Conservation (phyloP, 2,329 filamentous ascomycete genomes). For the Fusarium verrucosum region DNA sequence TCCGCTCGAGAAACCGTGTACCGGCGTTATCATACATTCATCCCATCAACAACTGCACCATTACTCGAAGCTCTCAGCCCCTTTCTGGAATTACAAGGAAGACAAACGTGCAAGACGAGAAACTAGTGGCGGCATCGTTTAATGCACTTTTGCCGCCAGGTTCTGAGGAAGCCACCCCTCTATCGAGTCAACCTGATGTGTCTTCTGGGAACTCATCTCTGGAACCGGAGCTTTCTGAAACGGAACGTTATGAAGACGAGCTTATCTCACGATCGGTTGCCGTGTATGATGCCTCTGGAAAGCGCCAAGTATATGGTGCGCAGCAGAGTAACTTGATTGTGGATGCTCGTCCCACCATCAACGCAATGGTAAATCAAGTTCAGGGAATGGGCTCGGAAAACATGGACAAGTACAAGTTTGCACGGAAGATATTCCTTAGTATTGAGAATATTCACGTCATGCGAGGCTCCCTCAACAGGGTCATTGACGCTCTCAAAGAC, state of each 20-base stretch:
- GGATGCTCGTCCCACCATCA: constrained; percentile 92
- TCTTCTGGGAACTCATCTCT: constrained; percentile 45
- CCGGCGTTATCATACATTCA: constrained; percentile 95
- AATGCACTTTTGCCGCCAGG: constrained; percentile 52
- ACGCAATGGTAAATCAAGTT: constrained; percentile 93
- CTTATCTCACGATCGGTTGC: constrained; percentile 58
- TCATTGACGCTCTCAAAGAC: constrained; percentile 91
- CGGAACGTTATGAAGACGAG: constrained; percentile 75
- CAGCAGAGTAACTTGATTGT: constrained; percentile 95
- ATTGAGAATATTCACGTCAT: constrained; percentile 99
- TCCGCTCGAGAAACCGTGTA: constrained; percentile 88
- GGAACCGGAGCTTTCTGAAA: constrained; percentile 65
- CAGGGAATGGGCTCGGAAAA: constrained; percentile 95
- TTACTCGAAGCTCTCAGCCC: constrained; percentile 93
- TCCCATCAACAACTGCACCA: constrained; percentile 94
- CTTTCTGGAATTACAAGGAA: constrained; percentile 86
- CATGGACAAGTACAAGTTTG: constrained; percentile 96
- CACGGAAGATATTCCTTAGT: constrained; percentile 88
- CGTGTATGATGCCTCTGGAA: constrained; percentile 66
- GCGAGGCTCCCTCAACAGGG: constrained; percentile 86
- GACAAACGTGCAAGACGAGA: constrained; percentile 94
- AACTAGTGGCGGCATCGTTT: constrained; percentile 91
- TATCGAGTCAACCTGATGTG: constrained; percentile 62
- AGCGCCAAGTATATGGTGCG: constrained; percentile 82
- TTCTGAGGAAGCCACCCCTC: constrained; percentile 49